phyloP scores from a whole-genome alignment of 805 yeast species.

The Hanseniaspora singularis region DNA sequence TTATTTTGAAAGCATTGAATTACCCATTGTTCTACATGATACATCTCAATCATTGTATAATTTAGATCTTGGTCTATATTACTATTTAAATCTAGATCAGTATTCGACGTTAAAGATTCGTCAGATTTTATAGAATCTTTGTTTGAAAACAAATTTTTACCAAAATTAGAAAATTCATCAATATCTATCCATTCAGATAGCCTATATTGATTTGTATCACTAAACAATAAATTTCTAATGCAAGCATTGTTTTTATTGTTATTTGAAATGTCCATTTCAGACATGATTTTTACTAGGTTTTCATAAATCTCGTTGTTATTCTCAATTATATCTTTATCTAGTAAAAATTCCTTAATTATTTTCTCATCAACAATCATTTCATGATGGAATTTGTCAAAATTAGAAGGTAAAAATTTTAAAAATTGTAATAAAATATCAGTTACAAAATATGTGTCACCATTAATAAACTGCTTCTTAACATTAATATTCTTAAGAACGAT shows the following conservation, averaged over 20 bases:
- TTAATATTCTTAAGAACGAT: not conserved
- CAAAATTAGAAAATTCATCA: slow-evolving; percentile 17
- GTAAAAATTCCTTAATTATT: not conserved
- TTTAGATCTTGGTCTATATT: not conserved
- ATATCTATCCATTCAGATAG: slow-evolving; percentile 11
- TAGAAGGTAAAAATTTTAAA: slow-evolving; percentile 1
- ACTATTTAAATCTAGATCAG: not conserved
- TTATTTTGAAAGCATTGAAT: slow-evolving; percentile 5
- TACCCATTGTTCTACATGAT: slow-evolving; percentile 4
- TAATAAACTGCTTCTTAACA: not conserved
- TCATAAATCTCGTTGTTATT: slow-evolving; percentile 3
- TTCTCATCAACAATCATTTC: not conserved
- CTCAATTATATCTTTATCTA: not conserved
- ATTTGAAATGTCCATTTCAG: no score
- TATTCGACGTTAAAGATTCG: not conserved
- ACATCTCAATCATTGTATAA: slow-evolving; percentile 2
- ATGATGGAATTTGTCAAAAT: not conserved
- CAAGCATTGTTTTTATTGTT: no score
- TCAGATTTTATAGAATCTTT: not conserved
- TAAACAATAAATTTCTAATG: slow-evolving; percentile 22
- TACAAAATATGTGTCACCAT: slow-evolving; percentile 5
- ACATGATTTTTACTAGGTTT: no score
- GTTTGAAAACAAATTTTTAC: not conserved
- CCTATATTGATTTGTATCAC: slow-evolving; percentile 17
- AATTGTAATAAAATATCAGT: not conserved